Percentiles rank a stretch among this genome's conserved stretches.
phyloP scores from a whole-genome alignment of 1,284 basidiomycete species.

The Ustilago trichophora region DNA sequence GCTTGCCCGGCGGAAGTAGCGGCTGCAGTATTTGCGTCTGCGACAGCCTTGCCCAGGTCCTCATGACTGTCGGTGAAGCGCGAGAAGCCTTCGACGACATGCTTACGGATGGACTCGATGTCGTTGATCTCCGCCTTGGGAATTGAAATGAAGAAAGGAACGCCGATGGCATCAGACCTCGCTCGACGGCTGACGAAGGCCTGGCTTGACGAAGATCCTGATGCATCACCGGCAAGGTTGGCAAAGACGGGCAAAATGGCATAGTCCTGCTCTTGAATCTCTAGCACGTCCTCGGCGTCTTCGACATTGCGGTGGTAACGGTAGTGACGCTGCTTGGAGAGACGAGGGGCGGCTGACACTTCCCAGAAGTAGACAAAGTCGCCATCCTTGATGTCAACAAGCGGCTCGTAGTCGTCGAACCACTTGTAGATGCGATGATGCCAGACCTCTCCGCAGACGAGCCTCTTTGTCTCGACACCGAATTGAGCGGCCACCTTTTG shows the following conservation, averaged over 20 bases:
- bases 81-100: constrained; percentile 42
- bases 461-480: constrained; percentile 30
- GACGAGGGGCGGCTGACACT: constrained; percentile 26
- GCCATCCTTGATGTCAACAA: constrained; percentile 53
- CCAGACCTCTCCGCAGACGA: constrained; percentile 60
- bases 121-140: constrained; percentile 45
- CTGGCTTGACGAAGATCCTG: constrained; percentile 18
- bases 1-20: not conserved
- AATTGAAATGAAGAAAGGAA: constrained; percentile 63
- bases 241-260: constrained; percentile 59
- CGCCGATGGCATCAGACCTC: constrained; percentile 39
- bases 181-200: constrained; percentile 41
- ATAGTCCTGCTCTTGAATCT: constrained; percentile 44
- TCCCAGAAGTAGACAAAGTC: constrained; percentile 63
- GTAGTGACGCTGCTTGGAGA: constrained; percentile 39
- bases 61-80: constrained; percentile 28
- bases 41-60: constrained; percentile 20
- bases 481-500: constrained; percentile 49
- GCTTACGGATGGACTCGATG: constrained; percentile 33
- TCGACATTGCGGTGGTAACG: constrained; percentile 44
- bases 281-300: constrained; percentile 40
- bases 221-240: constrained; percentile 12
- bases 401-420: constrained; percentile 59
- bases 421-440: constrained; percentile 58
- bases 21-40: constrained; percentile 6